These are phyloP conservation scores for Ogataea salicorniae DNA, from an alignment of 805 yeast genomes.

Conservation along the genomic window DNA sequence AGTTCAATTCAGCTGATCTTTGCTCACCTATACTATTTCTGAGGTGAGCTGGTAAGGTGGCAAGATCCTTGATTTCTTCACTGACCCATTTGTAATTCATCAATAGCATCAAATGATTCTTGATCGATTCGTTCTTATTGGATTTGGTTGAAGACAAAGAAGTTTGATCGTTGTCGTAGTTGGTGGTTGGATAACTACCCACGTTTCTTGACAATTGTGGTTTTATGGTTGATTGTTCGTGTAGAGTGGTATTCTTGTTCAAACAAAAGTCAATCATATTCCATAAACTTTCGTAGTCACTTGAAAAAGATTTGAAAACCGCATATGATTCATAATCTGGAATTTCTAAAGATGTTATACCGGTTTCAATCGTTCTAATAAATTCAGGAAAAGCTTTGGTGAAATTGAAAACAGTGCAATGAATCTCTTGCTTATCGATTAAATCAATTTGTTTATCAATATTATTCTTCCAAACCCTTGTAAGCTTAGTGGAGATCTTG, in stretches of 20 bases:
- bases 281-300: slow-evolving; percentile 23
- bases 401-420: slow-evolving; percentile 34
- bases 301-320: slow-evolving; percentile 12
- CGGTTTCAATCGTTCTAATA: slow-evolving; percentile 35
- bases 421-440: slow-evolving; percentile 28
- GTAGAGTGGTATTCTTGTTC: slow-evolving; percentile 8
- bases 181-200: neutral
- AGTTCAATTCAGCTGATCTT: slow-evolving; percentile 30
- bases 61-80: slow-evolving; percentile 33
- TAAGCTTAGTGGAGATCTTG: slow-evolving; percentile 47
- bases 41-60: slow-evolving; percentile 17
- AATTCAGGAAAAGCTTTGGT: slow-evolving; percentile 45
- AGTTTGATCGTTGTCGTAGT: neutral
- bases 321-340: slow-evolving; percentile 11
- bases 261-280: slow-evolving; percentile 12
- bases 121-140: slow-evolving; percentile 4
- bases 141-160: neutral
- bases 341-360: slow-evolving; percentile 13
- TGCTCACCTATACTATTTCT: slow-evolving; percentile 28
- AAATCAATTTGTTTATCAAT: slow-evolving; percentile 47
- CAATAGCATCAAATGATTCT: slow-evolving; percentile 37
- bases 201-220: slow-evolving; percentile 4
- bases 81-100: slow-evolving; percentile 50
- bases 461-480: slow-evolving; percentile 53
- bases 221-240: slow-evolving; percentile 4